Evolutionary conservation across 73 alveolate genomes (phyloP).

Genomic region (Paramecium primaurelia): DNA sequence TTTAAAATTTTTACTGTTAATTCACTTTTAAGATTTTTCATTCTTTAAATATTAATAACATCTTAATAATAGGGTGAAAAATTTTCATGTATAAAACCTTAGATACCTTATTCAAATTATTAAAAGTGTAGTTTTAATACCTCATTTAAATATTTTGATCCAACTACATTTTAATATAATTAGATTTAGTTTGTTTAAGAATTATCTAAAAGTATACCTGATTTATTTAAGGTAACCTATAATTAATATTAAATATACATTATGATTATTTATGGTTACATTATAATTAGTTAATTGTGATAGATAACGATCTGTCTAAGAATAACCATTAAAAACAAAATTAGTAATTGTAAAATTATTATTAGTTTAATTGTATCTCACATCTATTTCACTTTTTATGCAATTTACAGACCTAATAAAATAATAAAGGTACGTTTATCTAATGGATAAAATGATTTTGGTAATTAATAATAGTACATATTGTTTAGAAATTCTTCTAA

Average conservation of each 20-base stretch:
- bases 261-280: background rate
- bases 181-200: background rate
- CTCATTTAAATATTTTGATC: background rate
- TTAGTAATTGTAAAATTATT: background rate
- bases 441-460: background rate
- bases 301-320: background rate
- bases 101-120: background rate
- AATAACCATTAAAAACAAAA: background rate
- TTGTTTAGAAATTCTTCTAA: background rate
- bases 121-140: background rate
- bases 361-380: background rate
- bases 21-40: background rate
- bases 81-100: background rate
- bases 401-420: background rate
- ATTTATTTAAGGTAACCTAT: background rate
- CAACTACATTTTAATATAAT: background rate
- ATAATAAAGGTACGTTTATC: background rate
- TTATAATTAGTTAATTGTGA: background rate
- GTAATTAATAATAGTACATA: background rate
- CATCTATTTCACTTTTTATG: background rate
- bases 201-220: background rate
- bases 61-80: background rate
- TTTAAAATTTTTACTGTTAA: background rate
- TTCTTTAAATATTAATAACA: background rate
- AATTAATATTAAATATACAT: background rate